Base-by-base conservation (phyloP, 2,329 filamentous ascomycete genomes). In the Penicillium sp. region DNA sequence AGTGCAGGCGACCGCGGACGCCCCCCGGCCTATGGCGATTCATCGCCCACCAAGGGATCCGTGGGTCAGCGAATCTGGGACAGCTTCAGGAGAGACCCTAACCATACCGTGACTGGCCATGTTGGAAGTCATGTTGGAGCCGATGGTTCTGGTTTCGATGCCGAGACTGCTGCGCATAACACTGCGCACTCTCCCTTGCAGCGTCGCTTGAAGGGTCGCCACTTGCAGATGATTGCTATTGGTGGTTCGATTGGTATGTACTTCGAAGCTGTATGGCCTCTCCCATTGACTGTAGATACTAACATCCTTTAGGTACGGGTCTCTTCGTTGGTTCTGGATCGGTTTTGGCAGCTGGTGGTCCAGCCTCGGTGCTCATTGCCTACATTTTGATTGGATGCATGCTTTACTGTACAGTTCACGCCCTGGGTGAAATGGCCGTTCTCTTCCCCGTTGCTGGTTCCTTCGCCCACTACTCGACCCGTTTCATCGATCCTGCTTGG, bases 221-320 rank as follows among this genome's bases (percentile, higher is more conserved):
- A 97, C 75, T 67, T 96, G 66, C 91, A 96, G 75, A 96, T 96
- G 92, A 96, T 96, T 76, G 92, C 92, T 12, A 95, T 96, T 59
- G 90, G 90, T 60, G 91, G 91, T 36, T 92, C 88, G 10, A 95
- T 95, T 62, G 88, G 87, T 82, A 74, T 47, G 70, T 18, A 16
- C 37, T 19, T 11, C 10, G 16, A 4, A 7, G 16, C 19, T 30
- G 14, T 25, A 13, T 14, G 5, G 31, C 9, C 13, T 18, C 16
- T 25, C 6, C 19, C 39, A 12, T 53, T 53, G 30, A 46, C 40
- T 46, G 5, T 10, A n/a, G 33, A 46, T 14, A 51, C 56, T 53
- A 50, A 50, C 55, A 54, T 44, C 48, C 28, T 53, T 11, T 59
- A 85, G 85, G 86, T 51, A 91, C 87, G 19, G 90, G 91, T 56